Percentiles rank a stretch among this genome's conserved stretches.
These are phyloP conservation scores for Pirum gemmata DNA, from an alignment of 78 protist species.

Conservation along the genomic window DNA sequence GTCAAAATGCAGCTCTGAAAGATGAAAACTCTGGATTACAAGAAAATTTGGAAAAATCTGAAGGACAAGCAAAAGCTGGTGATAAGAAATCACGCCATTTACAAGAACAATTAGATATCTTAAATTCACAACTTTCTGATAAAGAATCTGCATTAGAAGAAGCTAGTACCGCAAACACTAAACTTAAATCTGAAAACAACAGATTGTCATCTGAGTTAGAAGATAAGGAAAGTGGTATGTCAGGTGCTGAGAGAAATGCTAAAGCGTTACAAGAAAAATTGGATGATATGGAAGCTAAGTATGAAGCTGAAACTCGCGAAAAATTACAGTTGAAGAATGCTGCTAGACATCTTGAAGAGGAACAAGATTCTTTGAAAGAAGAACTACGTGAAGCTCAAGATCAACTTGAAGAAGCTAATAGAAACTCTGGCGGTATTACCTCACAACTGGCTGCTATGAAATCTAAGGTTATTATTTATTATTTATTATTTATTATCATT, in stretches of 20 bases:
- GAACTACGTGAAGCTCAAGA: conserved; percentile 17
- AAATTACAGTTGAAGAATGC: conserved; percentile 16
- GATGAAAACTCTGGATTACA: not conserved
- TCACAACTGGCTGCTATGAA: conserved; percentile 36
- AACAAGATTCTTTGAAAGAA: conserved; percentile 5
- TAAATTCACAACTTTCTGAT: not conserved
- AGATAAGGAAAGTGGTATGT: conserved; percentile 20
- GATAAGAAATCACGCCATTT: not conserved
- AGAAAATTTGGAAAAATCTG: not conserved
- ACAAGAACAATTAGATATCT: not conserved
- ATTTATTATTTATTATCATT: too few relatives aligned
- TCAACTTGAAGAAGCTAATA: not conserved
- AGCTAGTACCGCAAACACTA: not conserved
- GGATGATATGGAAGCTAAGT: not conserved
- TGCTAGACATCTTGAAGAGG: not conserved
- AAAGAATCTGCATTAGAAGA: not conserved
- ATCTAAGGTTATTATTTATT: not conserved
- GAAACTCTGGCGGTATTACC: not conserved
- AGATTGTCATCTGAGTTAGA: not conserved
- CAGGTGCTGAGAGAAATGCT: conserved; percentile 21
- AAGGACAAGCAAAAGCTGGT: not conserved
- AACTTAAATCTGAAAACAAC: conserved; percentile 13
- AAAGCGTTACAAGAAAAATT: not conserved
- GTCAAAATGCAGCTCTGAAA: not conserved
- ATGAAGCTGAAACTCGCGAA: conserved; percentile 47